Base-by-base conservation (phyloP, 768 basidiomycete genomes). In the Pleurotus platypus region DNA sequence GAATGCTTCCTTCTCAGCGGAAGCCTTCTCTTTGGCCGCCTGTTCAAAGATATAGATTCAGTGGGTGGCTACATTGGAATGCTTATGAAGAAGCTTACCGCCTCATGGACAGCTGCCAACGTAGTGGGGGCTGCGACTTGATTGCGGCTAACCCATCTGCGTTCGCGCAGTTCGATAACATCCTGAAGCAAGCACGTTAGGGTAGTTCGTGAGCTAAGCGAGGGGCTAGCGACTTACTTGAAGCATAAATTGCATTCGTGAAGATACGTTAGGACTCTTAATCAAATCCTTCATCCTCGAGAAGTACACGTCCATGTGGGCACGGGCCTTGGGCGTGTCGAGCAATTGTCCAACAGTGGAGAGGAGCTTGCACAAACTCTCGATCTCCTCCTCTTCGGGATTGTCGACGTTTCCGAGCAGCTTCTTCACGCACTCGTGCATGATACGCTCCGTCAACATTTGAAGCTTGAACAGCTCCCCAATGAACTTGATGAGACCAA, bases 391-490 rank as follows among this genome's bases (percentile, higher is more conserved):
- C 73, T 98, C 96, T 67, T 98, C 94, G 0, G 94, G 97, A 65
- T 92, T 91, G 63, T 93, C 87, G 57, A 96, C 89, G 68, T 99
- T 98, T 55, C 88, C 84, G 11, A 98, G 78, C 11, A 98, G 82
- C 75, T 96, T 94, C 83, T 94, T 93, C 69, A 98, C 87, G 78
- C 96, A 99, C 72, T 94, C 91, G 77, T 94, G 91, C 92, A 98
- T 99, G 75, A 98, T 96, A 63, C 93, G 88, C 75, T 94, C 93
- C 48, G 94, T 94, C 55, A 98, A 78, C 94, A 98, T 97, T 74
- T 92, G 90, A n/a, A 99, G 78, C 76, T 98, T 98, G 87, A 94
- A 99, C 55, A 98, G 78, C 75, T 99, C 96, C 61, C 96, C 95
- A 61, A 98, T 98, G 76, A 99, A 95, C 72, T 91, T 92, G 77